These are phyloP conservation scores for Auriscalpium vulgare DNA, from an alignment of 768 basidiomycete genomes.

Conservation along the genomic window DNA sequence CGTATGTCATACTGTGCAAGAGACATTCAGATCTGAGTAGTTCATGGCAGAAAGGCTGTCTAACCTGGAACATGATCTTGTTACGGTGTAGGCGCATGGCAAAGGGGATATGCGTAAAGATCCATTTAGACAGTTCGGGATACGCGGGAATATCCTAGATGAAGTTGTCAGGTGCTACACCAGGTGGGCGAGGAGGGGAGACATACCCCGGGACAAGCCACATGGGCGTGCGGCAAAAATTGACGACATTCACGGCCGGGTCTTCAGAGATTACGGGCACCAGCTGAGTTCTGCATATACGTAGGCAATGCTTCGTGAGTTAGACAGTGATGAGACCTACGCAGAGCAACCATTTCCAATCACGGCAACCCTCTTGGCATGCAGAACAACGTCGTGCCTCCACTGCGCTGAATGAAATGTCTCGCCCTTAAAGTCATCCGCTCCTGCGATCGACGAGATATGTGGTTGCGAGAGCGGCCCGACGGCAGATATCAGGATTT, in stretches of 20 bases:
- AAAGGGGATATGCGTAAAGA: constrained; percentile 15
- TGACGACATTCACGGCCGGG: constrained; percentile 17
- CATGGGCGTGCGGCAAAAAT: constrained; percentile 22
- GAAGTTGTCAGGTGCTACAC: background rate
- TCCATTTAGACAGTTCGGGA: constrained; percentile 11
- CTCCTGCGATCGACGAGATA: background rate
- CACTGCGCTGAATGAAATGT: too few species aligned
- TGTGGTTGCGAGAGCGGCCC: background rate
- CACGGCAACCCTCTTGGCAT: too few species aligned
- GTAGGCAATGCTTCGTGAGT: background rate
- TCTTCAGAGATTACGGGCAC: constrained; percentile 19
- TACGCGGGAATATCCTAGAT: constrained; percentile 6
- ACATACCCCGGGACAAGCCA: constrained; percentile 16
- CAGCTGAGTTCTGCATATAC: constrained; percentile 19
- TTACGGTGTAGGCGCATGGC: constrained; percentile 6
- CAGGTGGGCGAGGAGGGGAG: background rate
- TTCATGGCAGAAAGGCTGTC: background rate
- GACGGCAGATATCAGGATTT: background rate
- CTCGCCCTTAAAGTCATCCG: background rate
- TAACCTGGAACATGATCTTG: constrained; percentile 7
- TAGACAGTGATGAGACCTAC: too few species aligned
- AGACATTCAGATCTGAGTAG: background rate
- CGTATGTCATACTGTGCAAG: background rate
- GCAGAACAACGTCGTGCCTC: too few species aligned
- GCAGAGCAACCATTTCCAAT: too few species aligned